Base-by-base conservation (phyloP, 2,329 filamentous ascomycete species). In the Periconia sp. region DNA sequence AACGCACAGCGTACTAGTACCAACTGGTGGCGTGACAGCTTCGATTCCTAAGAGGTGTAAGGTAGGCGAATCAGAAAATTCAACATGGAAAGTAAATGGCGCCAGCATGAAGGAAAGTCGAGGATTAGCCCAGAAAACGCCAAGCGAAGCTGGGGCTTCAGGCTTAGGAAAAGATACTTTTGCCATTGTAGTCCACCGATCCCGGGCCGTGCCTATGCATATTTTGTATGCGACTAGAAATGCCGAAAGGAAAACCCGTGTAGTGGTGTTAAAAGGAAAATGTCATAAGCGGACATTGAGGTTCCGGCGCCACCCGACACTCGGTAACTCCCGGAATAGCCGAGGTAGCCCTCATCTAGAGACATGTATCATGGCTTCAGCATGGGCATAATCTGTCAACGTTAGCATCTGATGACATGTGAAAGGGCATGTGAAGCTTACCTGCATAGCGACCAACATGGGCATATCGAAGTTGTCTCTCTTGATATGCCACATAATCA, bases 371-470 rank as follows among this genome's bases (percentile, higher is more conserved):
- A 39, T 16, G 36, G 25, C 18, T 39, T 43, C 25, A 67, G 50
- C 11, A 67, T 61, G 15, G 62, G 63, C 58, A 66, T 63, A 4
- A 66, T 57, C 63, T 66, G 23, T 10, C 10, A 29, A 2, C 3
- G 8, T 4, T 15, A 37, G 57, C 41, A 60, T 48, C 33, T 46
- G 7, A 15, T 31, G 18, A 34, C 17, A 36, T 23, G 37, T 30
- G 26, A 22, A 32, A 30, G 7, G 9, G 5, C 13, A n/a, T 1
- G 7, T 5, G 12, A n/a, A 11, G 86, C 92, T 86, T 71, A 96
- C 94, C 75, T 96, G 96, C 78, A 97, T 92, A 64, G 96, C 89
- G 70, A 97, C 95, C 75, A 97, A 79, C 90, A 96, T 96, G 16
- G 94, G 94, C 71, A 97, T 96, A 74, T 97, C 92, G 74, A 97